Evolutionary conservation across 345 rosid genomes (phyloP).

Genomic region (Hibiscus syriacus): DNA sequence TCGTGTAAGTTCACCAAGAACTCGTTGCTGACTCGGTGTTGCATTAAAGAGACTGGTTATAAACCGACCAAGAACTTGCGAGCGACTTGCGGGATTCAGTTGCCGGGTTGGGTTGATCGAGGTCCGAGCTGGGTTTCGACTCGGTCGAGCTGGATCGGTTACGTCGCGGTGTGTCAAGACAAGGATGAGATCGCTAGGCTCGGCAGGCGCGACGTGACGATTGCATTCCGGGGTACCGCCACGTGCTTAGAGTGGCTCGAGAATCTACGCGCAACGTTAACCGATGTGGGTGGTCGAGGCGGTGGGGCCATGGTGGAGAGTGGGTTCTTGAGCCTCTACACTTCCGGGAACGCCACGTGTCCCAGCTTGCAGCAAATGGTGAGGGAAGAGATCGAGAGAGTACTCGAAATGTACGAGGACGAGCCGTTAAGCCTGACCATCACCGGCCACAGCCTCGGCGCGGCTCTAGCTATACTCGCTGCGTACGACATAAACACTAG

Average conservation of each 20-base stretch:
- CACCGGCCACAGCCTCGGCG: slow-evolving; percentile 92
- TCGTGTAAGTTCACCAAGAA: slow-evolving; percentile 42
- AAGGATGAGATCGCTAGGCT: slow-evolving; percentile 65
- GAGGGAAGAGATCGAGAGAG: slow-evolving; percentile 44
- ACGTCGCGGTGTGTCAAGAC: slow-evolving; percentile 79
- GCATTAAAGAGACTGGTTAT: slow-evolving; percentile 54
- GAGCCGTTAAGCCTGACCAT: slow-evolving; percentile 77
- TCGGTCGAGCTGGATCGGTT: slow-evolving; percentile 89
- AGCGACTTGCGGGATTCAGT: slow-evolving; percentile 65
- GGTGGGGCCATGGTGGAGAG: slow-evolving; percentile 76
- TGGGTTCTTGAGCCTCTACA: slow-evolving; percentile 76
- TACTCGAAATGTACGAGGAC: slow-evolving; percentile 48
- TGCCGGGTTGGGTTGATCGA: slow-evolving; percentile 63
- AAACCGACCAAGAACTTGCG: slow-evolving; percentile 54
- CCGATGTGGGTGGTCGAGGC: slow-evolving; percentile 28
- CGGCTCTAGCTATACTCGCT: slow-evolving; percentile 67
- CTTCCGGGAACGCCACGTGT: slow-evolving; percentile 29
- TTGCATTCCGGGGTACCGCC: slow-evolving; percentile 75
- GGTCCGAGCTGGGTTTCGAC: slow-evolving; percentile 60
- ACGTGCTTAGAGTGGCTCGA: slow-evolving; percentile 94
- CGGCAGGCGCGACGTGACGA: slow-evolving; percentile 77
- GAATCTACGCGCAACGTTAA: slow-evolving; percentile 69
- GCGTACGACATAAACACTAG: slow-evolving; percentile 64
- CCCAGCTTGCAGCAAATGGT: slow-evolving; percentile 61
- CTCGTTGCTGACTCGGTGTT: slow-evolving; percentile 45